Conservation (phyloP, 176 grass and related monocot species). For the Oryza officinalis region DNA sequence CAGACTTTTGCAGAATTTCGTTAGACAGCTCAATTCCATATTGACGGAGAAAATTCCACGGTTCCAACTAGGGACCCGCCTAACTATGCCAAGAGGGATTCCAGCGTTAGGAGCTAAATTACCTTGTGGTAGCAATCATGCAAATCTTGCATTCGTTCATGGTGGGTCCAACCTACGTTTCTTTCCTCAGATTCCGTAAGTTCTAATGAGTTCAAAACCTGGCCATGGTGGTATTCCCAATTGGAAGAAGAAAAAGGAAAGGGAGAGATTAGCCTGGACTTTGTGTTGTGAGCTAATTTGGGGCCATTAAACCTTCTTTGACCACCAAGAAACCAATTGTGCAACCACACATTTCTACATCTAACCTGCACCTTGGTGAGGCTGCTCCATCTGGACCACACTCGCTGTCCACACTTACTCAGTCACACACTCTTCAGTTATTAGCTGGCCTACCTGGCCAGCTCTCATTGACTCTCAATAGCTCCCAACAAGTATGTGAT, state of each 20-base stretch:
- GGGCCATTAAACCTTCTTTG: background rate
- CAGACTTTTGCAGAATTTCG: background rate
- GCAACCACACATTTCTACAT: conserved; percentile 26
- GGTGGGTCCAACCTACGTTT: background rate
- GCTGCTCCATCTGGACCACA: background rate
- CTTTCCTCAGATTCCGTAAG: background rate
- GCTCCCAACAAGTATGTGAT: background rate
- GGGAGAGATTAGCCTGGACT: background rate
- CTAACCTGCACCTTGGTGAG: background rate
- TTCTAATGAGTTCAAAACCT: background rate
- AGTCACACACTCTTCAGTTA: background rate
- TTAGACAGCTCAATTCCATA: background rate
- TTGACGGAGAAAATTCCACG: background rate
- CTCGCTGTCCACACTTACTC: background rate
- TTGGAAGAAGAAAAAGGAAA: background rate
- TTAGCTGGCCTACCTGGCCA: conserved; percentile 19
- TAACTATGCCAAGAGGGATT: background rate
- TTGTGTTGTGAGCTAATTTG: background rate
- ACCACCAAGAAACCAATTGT: background rate
- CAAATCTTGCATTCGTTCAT: background rate
- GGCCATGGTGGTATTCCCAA: background rate
- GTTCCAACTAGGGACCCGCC: background rate
- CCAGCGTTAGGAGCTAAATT: background rate
- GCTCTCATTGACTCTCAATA: background rate
- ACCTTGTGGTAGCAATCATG: background rate